Percentiles rank a stretch among this genome's conserved stretches.
Conservation (phyloP, 1,139 yeast genomes). For the Lodderomyces elongisporus region DNA sequence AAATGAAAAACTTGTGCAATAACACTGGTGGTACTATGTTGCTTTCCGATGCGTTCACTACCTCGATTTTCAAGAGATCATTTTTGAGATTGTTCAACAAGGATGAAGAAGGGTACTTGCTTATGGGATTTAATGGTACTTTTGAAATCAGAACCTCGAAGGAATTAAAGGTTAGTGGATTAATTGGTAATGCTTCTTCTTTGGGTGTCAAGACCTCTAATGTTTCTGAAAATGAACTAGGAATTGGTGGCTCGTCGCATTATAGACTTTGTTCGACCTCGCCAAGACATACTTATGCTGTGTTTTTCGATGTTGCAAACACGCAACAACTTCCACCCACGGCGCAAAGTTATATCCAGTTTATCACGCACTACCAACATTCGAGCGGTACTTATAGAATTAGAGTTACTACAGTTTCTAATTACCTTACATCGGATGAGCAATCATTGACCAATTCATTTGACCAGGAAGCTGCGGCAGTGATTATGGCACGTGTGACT, state of each 20-base stretch:
- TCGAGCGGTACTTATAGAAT: slow-evolving; percentile 77
- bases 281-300: slow-evolving; percentile 81
- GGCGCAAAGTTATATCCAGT: slow-evolving; percentile 59
- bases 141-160: slow-evolving; percentile 84
- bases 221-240: slow-evolving; percentile 90
- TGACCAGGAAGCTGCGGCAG: slow-evolving; percentile 99
- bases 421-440: slow-evolving; percentile 52
- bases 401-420: slow-evolving; percentile 85
- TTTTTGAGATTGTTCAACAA: slow-evolving; percentile 73
- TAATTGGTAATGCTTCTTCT: slow-evolving; percentile 90
- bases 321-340: slow-evolving; percentile 43
- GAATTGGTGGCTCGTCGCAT: slow-evolving; percentile 85
- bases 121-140: slow-evolving; percentile 84
- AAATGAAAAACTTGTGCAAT: slow-evolving; percentile 87
- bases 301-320: slow-evolving; percentile 81
- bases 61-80: slow-evolving; percentile 93
- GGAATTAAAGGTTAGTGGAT: slow-evolving; percentile 85
- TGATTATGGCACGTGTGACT: slow-evolving; percentile 88
- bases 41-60: slow-evolving; percentile 91
- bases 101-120: slow-evolving; percentile 77
- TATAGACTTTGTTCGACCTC: slow-evolving; percentile 82
- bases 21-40: slow-evolving; percentile 91
- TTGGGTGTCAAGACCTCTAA: slow-evolving; percentile 57
- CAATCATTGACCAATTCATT: slow-evolving; percentile 59
- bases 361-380: slow-evolving; percentile 74